Percentiles rank a stretch among this genome's conserved stretches.
Conservation (phyloP, 345 rosid species). For the Corchorus olitorius region DNA sequence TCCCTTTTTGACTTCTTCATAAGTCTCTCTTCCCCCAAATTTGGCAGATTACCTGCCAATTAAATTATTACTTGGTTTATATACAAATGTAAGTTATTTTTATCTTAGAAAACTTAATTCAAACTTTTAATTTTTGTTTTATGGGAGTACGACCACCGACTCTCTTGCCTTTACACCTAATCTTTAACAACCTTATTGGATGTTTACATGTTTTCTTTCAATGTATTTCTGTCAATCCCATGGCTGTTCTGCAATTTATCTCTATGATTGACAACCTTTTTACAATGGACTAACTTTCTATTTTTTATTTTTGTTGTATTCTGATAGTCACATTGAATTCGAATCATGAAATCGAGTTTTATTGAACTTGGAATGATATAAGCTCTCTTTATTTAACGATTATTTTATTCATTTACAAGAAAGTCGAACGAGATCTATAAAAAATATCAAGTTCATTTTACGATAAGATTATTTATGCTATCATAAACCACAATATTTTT, state of each 20-base stretch:
- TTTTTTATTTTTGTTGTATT: background rate
- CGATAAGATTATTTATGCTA: too few species aligned
- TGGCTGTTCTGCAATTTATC: background rate
- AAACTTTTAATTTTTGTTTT: constrained; percentile 2
- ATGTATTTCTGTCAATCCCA: background rate
- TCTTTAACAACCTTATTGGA: too few species aligned
- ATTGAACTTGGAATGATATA: too few species aligned
- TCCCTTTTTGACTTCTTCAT: constrained; percentile 37
- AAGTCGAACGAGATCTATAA: too few species aligned
- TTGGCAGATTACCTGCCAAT: constrained; percentile 26
- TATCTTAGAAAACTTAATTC: background rate
- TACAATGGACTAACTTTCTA: background rate
- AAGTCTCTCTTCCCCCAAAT: constrained; percentile 3
- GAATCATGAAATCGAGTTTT: too few species aligned
- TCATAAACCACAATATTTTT: too few species aligned
- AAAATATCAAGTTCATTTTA: too few species aligned
- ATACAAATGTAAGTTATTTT: background rate
- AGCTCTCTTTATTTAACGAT: too few species aligned
- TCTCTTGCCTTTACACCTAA: constrained; percentile 16
- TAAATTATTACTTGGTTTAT: background rate
- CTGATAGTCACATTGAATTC: too few species aligned
- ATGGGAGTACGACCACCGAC: constrained; percentile 18
- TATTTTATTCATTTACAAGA: too few species aligned
- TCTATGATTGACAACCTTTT: background rate
- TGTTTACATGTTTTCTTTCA: constrained; percentile 11